phyloP scores from a whole-genome alignment of 371 early-diverging fungal genomes.

The Dichotomocladium elegans region DNA sequence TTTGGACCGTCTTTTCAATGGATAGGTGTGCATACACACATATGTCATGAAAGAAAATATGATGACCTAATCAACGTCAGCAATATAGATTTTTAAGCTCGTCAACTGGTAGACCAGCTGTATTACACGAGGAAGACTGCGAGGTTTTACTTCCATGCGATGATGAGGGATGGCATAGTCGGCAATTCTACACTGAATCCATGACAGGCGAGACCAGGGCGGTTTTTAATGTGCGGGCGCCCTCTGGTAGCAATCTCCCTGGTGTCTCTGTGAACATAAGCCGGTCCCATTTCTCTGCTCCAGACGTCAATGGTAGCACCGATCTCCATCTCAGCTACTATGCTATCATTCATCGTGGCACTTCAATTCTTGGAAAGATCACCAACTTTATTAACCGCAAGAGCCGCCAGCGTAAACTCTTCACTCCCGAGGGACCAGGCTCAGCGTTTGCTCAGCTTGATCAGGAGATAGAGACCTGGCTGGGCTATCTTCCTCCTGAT shows the following conservation, averaged over 20 bases:
- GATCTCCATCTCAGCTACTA: constrained; percentile 10
- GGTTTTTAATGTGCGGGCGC: constrained; percentile 21
- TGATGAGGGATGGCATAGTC: constrained; percentile 43
- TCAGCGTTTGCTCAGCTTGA: constrained; percentile 48
- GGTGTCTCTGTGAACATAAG: constrained; percentile 17
- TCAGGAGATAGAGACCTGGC: constrained; percentile 40
- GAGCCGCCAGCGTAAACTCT: constrained; percentile 19
- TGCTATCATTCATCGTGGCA: constrained; percentile 20
- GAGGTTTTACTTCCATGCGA: constrained; percentile 52
- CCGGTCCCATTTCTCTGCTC: neutral
- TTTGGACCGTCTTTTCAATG: constrained; percentile 47
- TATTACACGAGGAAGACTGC: constrained; percentile 53
- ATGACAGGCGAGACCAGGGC: constrained; percentile 20
- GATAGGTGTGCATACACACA: constrained; percentile 23
- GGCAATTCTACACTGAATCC: constrained; percentile 36
- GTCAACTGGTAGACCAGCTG: constrained; percentile 47
- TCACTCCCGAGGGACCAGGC: constrained; percentile 36
- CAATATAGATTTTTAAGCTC: constrained; percentile 31
- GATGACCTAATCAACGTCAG: neutral
- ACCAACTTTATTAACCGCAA: constrained; percentile 49
- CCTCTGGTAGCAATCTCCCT: constrained; percentile 24
- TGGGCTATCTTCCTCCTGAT: constrained; percentile 33
- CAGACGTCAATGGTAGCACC: neutral
- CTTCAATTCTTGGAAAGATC: constrained; percentile 39
- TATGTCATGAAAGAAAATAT: neutral